Base-by-base conservation (phyloP, 768 basidiomycete genomes). In the Auricularia sp. region DNA sequence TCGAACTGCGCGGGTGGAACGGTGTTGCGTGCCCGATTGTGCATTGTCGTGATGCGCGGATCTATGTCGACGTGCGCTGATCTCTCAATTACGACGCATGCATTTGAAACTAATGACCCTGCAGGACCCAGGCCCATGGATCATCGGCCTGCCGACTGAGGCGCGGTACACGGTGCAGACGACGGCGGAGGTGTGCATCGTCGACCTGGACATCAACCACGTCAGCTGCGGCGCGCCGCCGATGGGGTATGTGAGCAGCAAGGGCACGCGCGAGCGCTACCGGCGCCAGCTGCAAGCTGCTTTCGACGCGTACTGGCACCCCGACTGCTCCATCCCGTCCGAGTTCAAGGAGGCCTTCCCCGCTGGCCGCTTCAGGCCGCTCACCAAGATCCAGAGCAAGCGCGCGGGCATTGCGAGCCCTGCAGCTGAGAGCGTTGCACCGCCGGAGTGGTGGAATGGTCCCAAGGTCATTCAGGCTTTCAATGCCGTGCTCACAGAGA, bases 281-380 rank as follows among this genome's bases (percentile, higher is more conserved):
- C 81, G 89, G 44, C 87, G 86, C 71, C 82, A 82, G 67, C 78
- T 94, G 7, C 78, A 92, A 8, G 72, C 84, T 39, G 91, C 90
- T 0, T 94, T 94, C 70, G 91, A 92, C 67, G 81, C 87, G 2
- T 89, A 90, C 72, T 94, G 91, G 71, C 92, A 92, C 70, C 89
- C 92, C n/a, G 92, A 94, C 72, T 89, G 93, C 70, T 85, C 86
- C 54, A 83, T 94, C 47, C 87, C 90, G 10, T 87, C 92, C 68
- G 94, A 96, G 75, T 92, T 95, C 79, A 95, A 94, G 73, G 90
- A 96, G 71, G 91, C 94, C 1, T 97, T 94, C 77, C 94, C 94
- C 6, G 92, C 91, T 2, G 93, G 94, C 39, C 82, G 90, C 44
- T 94, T 97, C 80, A 80, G 94, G 16, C 92, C 92, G 10, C 85